These are phyloP conservation scores for Trichodelitschia bisporula DNA, from an alignment of 495 filamentous ascomycete species.

Conservation along the genomic window DNA sequence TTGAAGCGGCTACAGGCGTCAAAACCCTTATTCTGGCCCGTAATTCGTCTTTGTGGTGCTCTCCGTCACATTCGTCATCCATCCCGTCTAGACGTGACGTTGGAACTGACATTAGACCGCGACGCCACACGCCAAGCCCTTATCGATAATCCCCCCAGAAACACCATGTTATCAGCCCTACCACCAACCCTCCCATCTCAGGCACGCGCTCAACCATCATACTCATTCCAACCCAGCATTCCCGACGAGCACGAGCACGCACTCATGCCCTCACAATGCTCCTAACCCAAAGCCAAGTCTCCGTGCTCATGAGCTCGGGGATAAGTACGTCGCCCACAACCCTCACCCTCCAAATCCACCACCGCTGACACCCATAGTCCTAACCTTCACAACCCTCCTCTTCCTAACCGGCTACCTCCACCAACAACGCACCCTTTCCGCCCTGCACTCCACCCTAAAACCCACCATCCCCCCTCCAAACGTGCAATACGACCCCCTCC, in stretches of 20 bases:
- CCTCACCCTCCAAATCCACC: too few species aligned
- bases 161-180: too few species aligned
- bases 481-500: constrained; percentile 4
- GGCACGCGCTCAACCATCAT: too few species aligned
- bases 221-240: too few species aligned
- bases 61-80: too few species aligned
- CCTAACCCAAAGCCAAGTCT: not conserved
- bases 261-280: constrained; percentile 11
- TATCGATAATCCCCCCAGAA: too few species aligned
- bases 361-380: constrained; percentile 13
- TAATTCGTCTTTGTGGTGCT: too few species aligned
- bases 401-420: constrained; percentile 49
- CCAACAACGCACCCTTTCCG: constrained; percentile 42
- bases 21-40: not conserved
- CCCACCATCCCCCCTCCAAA: constrained; percentile 17
- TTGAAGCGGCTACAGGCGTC: not conserved
- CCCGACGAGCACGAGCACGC: constrained; percentile 19
- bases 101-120: not conserved
- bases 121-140: not conserved
- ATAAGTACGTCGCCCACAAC: too few species aligned
- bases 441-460: constrained; percentile 32
- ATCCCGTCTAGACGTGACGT: too few species aligned
- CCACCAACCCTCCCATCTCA: too few species aligned
- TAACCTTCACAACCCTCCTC: constrained; percentile 35
- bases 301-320: not conserved